Percentiles rank a stretch among this genome's conserved stretches.
These are phyloP conservation scores for Ceratocystis lukuohia DNA, from an alignment of 2,329 filamentous ascomycete genomes.

Conservation along the genomic window DNA sequence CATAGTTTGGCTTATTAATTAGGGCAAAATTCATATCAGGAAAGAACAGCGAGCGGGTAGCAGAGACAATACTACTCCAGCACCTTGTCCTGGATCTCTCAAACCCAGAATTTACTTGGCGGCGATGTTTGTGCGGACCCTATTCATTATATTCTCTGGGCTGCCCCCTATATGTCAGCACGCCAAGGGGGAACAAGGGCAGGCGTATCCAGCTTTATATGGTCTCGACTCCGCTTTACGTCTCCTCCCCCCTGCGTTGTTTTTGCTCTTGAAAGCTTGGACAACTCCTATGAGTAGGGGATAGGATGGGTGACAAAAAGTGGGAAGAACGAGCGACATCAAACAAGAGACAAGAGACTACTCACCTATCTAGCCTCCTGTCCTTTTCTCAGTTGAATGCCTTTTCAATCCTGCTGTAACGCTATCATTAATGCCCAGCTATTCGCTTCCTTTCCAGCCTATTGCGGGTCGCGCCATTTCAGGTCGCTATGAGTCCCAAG, in stretches of 20 bases:
- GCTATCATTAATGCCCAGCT: no score
- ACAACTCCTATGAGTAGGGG: no score
- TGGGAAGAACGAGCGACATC: no score
- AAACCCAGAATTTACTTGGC: not conserved
- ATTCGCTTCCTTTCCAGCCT: no score
- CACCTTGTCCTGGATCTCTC: not conserved
- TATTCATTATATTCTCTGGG: not conserved
- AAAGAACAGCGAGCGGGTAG: not conserved
- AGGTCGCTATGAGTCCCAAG: no score
- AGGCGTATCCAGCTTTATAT: not conserved
- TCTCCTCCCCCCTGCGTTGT: not conserved
- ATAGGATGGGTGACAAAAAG: no score
- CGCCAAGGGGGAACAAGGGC: not conserved
- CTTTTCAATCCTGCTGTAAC: no score
- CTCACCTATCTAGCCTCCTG: no score
- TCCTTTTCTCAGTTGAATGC: no score
- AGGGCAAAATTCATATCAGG: not conserved
- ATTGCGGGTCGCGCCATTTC: no score
- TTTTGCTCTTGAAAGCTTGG: no score
- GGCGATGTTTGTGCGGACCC: not conserved
- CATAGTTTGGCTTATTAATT: not conserved
- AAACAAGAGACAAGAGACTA: no score
- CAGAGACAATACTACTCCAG: not conserved
- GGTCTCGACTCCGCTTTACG: not conserved
- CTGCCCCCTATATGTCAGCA: not conserved